phyloP scores from a whole-genome alignment of 768 basidiomycete genomes.

The Gloeopeniophorella convolvens region DNA sequence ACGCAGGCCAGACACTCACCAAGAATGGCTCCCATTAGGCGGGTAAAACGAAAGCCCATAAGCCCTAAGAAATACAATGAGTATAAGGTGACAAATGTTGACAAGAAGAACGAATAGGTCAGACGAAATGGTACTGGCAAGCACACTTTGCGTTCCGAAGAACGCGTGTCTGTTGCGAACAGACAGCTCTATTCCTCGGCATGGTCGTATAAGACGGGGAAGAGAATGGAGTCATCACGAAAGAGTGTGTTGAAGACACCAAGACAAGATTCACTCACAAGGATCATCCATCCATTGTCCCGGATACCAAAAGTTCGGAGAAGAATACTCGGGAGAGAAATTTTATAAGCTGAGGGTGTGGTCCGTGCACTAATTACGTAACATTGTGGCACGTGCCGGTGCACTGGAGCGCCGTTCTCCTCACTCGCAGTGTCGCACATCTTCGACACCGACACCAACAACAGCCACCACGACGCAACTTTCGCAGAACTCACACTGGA shows the following conservation, averaged over 20 bases:
- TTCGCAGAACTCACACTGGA: neutral
- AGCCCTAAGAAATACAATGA: neutral
- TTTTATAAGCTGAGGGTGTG: neutral
- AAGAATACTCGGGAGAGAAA: neutral
- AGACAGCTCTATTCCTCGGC: slow-evolving; percentile 75
- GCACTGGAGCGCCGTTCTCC: neutral
- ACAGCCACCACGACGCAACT: neutral
- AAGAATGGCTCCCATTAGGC: neutral
- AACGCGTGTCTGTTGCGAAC: slow-evolving; percentile 70
- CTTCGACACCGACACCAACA: slow-evolving; percentile 4
- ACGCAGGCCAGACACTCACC: slow-evolving; percentile 27
- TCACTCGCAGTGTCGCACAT: neutral
- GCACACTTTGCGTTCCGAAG: slow-evolving; percentile 61
- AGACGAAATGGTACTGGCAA: slow-evolving; percentile 89
- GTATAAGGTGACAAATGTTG: neutral
- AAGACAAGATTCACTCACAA: neutral
- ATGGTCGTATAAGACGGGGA: slow-evolving; percentile 90
- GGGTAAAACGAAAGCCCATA: neutral
- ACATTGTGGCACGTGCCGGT: neutral
- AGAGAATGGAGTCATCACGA: slow-evolving; percentile 76
- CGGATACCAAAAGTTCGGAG: too few relatives aligned
- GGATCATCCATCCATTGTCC: neutral
- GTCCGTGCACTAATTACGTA: slow-evolving; percentile 17
- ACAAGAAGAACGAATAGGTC: slow-evolving; percentile 31
- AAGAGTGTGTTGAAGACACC: neutral